Evolutionary conservation across 352 stramenopile species (phyloP).

Genomic region (Detonula confervacea): DNA sequence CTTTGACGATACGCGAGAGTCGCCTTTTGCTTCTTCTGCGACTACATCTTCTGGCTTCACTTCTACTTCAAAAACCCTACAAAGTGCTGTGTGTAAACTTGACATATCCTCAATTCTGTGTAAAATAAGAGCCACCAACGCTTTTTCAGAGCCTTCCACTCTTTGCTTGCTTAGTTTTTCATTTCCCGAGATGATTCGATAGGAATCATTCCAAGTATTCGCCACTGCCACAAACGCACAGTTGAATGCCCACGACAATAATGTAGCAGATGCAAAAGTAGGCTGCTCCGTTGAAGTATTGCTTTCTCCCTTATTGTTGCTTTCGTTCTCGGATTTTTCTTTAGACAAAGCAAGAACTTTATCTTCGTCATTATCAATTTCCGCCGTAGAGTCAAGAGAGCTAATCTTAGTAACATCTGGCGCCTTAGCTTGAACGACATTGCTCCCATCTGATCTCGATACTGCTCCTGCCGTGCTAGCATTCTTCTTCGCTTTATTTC

Average conservation of each 20-base stretch:
- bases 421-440: background rate
- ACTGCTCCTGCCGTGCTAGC: background rate
- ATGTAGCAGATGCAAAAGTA: conserved; percentile 19
- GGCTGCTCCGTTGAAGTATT: conserved; percentile 6
- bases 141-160: background rate
- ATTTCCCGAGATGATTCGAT: conserved; percentile 25
- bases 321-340: conserved; percentile 13
- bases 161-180: conserved; percentile 1
- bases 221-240: conserved; percentile 28
- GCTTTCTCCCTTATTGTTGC: background rate
- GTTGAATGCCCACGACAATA: conserved; percentile 32
- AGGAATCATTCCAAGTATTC: conserved; percentile 47
- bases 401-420: background rate
- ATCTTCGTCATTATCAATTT: background rate
- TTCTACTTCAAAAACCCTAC: conserved; percentile 34
- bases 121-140: conserved; percentile 6
- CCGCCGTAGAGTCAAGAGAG: background rate
- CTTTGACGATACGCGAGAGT: conserved; percentile 6
- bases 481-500: background rate
- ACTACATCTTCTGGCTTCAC: conserved; percentile 1
- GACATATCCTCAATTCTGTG: conserved; percentile 27
- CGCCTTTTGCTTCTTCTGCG: background rate
- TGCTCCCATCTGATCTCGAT: background rate
- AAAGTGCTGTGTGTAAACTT: conserved; percentile 24
- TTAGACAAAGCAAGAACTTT: background rate